Evolutionary conservation across 495 filamentous ascomycete genomes (phyloP).

Genomic region (Penicillium goetzii): DNA sequence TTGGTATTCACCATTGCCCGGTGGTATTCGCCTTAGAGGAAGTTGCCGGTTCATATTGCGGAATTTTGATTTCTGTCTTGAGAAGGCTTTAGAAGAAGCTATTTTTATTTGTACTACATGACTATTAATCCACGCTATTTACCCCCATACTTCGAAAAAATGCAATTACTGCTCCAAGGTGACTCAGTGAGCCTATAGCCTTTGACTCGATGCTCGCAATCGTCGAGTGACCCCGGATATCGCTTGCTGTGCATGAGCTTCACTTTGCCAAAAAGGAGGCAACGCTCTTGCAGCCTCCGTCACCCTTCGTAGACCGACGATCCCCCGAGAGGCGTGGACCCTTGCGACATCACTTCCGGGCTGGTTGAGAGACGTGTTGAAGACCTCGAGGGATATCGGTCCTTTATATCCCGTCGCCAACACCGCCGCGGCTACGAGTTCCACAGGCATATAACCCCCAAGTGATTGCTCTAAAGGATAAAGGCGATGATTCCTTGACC

Average conservation of each 20-base stretch:
- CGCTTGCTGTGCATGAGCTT: slow-evolving; percentile 1
- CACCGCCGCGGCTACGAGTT: slow-evolving; percentile 63
- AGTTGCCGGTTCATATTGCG: too few species aligned
- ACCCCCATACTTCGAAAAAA: background rate
- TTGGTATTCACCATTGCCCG: too few species aligned
- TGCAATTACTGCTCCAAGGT: background rate
- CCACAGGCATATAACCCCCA: slow-evolving; percentile 65
- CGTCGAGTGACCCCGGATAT: slow-evolving; percentile 14
- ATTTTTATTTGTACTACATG: too few species aligned
- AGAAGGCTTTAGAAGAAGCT: too few species aligned
- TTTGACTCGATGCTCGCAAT: background rate
- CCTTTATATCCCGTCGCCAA: slow-evolving; percentile 63
- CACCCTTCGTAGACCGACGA: slow-evolving; percentile 24
- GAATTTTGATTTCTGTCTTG: too few species aligned
- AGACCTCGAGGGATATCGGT: slow-evolving; percentile 69
- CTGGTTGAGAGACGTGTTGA: slow-evolving; percentile 42
- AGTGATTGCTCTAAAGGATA: slow-evolving; percentile 52
- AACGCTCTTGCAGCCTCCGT: slow-evolving; percentile 18
- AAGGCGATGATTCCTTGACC: slow-evolving; percentile 50
- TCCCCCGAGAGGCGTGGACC: slow-evolving; percentile 34
- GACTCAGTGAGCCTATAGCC: slow-evolving; percentile 1
- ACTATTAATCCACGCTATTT: background rate
- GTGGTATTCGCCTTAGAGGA: too few species aligned
- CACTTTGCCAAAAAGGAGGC: slow-evolving; percentile 31
- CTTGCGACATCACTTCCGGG: slow-evolving; percentile 21